A percentile compares a stretch with the other conserved stretches of the same genome.
Evolutionary conservation across 768 basidiomycete genomes (phyloP).

Genomic region (Grammothele lineata): DNA sequence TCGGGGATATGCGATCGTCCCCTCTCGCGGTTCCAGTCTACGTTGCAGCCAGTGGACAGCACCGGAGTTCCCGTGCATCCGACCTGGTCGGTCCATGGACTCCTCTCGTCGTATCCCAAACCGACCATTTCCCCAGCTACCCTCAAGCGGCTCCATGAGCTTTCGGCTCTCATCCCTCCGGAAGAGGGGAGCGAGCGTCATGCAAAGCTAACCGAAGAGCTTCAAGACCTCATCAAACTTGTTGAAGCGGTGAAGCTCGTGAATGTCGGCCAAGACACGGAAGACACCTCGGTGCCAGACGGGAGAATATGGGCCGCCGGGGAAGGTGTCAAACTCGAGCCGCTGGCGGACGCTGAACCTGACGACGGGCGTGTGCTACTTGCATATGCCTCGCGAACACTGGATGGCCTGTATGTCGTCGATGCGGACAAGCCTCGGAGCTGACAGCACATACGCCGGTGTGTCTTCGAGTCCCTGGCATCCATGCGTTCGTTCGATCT

Average conservation of each 20-base stretch:
- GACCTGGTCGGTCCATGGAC: conserved; percentile 76
- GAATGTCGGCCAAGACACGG: conserved; percentile 24
- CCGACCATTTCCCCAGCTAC: conserved; percentile 56
- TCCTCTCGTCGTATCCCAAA: conserved; percentile 73
- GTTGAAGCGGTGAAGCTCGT: conserved; percentile 81
- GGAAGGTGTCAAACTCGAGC: conserved; percentile 28
- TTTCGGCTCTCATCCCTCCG: conserved; percentile 72
- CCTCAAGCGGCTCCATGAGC: conserved; percentile 60
- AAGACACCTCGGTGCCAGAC: conserved; percentile 31
- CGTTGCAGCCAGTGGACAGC: conserved; percentile 36
- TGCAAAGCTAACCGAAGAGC: conserved; percentile 45
- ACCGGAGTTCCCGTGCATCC: conserved; percentile 62
- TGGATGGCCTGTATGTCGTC: conserved; percentile 18
- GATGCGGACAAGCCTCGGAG: conserved; percentile 18
- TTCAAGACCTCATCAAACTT: conserved; percentile 69
- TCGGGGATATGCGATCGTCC: not conserved
- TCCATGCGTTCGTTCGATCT: too few species aligned
- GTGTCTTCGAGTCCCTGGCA: too few species aligned
- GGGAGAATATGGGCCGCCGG: conserved; percentile 40
- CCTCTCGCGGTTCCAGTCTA: conserved; percentile 21
- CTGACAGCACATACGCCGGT: not conserved
- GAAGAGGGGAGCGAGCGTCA: conserved; percentile 52
- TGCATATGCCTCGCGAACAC: conserved; percentile 10
- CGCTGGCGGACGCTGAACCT: not conserved
- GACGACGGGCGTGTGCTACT: conserved; percentile 13